These are phyloP conservation scores for Citrus sinensis DNA, from an alignment of 345 rosid genomes.

Conservation along the genomic window DNA sequence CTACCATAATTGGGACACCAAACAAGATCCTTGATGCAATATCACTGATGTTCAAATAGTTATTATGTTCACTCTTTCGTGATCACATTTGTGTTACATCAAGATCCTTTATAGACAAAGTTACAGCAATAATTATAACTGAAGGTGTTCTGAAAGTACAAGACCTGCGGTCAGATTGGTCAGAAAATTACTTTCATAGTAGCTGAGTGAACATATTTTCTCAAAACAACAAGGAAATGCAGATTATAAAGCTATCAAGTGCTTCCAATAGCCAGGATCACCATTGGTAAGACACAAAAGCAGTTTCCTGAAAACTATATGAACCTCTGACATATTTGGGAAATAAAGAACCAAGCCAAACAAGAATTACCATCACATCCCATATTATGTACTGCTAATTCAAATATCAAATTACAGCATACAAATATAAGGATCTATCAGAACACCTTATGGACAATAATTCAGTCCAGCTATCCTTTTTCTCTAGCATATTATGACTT, in stretches of 20 bases:
- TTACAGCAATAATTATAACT: not conserved
- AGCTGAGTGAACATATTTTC: not conserved
- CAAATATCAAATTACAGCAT: not conserved
- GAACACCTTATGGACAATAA: not conserved
- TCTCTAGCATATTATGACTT: not conserved
- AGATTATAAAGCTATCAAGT: not conserved
- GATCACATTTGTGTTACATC: not conserved
- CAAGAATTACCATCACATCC: not conserved
- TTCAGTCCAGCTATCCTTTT: not conserved
- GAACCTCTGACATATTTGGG: slow-evolving; percentile 1
- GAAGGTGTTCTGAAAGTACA: not conserved
- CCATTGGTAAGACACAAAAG: not conserved
- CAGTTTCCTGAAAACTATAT: not conserved
- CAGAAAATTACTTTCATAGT: not conserved
- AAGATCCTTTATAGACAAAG: not conserved
- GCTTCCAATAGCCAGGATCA: not conserved
- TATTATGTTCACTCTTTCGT: not conserved
- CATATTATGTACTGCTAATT: not conserved
- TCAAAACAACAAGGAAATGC: not conserved
- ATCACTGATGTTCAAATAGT: too few relatives aligned
- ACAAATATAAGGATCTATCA: not conserved
- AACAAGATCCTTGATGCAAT: not conserved
- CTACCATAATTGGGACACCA: not conserved
- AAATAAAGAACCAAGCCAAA: not conserved
- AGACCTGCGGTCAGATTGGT: not conserved